phyloP scores from a whole-genome alignment of 2,329 filamentous ascomycete species.

The Exserohilum turcica region DNA sequence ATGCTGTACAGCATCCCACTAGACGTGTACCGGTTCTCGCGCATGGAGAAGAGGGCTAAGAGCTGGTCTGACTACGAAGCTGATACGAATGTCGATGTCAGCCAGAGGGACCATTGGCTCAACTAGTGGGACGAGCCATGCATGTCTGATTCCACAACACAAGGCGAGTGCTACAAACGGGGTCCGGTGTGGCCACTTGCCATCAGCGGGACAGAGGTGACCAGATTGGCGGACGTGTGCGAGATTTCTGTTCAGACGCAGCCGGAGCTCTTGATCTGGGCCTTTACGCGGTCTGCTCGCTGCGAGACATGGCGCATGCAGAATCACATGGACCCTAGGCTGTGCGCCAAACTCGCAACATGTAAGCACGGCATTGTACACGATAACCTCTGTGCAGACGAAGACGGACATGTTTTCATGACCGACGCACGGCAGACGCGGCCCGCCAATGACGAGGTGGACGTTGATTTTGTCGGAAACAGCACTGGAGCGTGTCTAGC shows the following conservation, averaged over 20 bases:
- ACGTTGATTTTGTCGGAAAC: no score
- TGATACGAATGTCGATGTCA: slow-evolving; percentile 15
- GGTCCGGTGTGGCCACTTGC: slow-evolving; percentile 54
- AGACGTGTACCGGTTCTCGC: slow-evolving; percentile 51
- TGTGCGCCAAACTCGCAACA: no score
- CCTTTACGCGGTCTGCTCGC: no score
- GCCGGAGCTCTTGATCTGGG: slow-evolving; percentile 58
- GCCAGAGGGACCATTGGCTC: slow-evolving; percentile 36
- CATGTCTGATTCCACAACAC: slow-evolving; percentile 7
- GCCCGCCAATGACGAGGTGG: no score
- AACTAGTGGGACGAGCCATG: slow-evolving; percentile 35
- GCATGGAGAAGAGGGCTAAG: slow-evolving; percentile 31
- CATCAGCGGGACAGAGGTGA: slow-evolving; percentile 58
- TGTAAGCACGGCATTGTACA: no score
- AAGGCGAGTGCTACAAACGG: not conserved
- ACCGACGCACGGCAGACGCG: no score
- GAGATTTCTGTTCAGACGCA: slow-evolving; percentile 58
- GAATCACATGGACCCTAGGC: no score
- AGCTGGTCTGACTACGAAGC: slow-evolving; percentile 23
- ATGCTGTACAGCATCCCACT: slow-evolving; percentile 66
- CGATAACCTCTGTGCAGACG: no score
- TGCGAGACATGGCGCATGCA: no score
- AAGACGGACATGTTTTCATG: no score
- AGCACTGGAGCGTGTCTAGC: no score
- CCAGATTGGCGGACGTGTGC: slow-evolving; percentile 52